Conservation (phyloP, 75 land plant species). For the Sequoiadendron giganteum region DNA sequence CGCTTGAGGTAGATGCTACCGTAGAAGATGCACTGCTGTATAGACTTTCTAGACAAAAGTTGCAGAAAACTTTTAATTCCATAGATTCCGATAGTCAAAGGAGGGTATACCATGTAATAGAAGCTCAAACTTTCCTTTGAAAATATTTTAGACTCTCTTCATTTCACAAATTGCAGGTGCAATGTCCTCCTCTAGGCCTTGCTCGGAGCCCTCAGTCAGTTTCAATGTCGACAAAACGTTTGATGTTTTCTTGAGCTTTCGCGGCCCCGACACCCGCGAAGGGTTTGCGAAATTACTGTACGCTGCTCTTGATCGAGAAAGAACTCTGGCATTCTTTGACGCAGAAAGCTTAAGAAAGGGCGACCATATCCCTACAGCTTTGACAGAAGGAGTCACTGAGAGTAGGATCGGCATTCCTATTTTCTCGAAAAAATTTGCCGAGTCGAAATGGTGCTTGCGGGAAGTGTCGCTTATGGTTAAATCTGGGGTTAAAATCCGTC, state of each 20-base stretch:
- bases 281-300: neutral
- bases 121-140: neutral
- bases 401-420: neutral
- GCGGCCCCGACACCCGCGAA: slow-evolving; percentile 3
- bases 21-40: no score
- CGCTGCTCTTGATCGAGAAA: neutral
- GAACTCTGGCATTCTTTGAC: neutral
- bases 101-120: neutral
- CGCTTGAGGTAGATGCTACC: no score
- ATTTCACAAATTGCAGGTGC: no score
- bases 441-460: neutral
- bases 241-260: slow-evolving; percentile 5
- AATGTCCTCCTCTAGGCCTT: neutral
- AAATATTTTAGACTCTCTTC: no score
- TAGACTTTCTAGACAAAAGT: no score
- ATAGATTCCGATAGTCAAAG: no score
- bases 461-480: neutral
- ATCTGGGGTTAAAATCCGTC: neutral
- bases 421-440: neutral
- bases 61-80: no score
- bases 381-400: neutral
- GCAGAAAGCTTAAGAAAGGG: neutral
- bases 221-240: neutral
- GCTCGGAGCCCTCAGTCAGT: neutral
- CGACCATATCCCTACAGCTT: neutral